phyloP scores from a whole-genome alignment of 2,329 filamentous ascomycete genomes.

The Acarospora socialis region DNA sequence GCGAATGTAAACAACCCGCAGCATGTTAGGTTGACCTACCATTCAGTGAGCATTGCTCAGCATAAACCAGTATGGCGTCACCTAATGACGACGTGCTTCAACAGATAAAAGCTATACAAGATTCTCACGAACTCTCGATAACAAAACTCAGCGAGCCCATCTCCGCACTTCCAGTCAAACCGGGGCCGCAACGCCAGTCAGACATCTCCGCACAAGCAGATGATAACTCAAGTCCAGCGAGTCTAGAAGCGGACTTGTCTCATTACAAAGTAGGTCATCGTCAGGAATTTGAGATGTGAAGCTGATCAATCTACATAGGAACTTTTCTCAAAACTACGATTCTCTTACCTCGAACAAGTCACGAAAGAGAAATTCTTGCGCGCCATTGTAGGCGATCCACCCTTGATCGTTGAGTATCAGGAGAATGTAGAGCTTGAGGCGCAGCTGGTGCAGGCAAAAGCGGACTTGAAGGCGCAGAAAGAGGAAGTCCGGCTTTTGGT shows the following conservation, averaged over 20 bases:
- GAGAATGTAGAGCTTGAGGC: conserved; percentile 70
- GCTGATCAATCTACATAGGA: conserved; percentile 36
- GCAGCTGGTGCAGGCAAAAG: conserved; percentile 56
- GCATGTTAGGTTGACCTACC: too few relatives aligned
- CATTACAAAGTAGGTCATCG: conserved; percentile 72
- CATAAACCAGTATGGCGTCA: too few relatives aligned
- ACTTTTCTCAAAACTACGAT: conserved; percentile 88
- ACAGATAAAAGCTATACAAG: too few relatives aligned
- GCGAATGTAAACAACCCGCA: too few relatives aligned
- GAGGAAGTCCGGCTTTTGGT: conserved; percentile 62
- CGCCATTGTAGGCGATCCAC: conserved; percentile 79
- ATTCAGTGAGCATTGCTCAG: too few relatives aligned
- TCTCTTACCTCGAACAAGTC: conserved; percentile 95
- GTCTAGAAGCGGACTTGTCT: conserved; percentile 65
- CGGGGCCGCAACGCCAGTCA: conserved; percentile 46
- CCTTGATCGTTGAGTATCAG: conserved; percentile 63
- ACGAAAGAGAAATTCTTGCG: conserved; percentile 97
- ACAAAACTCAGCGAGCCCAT: conserved; percentile 65
- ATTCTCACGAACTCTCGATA: too few relatives aligned
- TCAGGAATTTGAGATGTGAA: background rate
- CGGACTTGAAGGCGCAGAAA: conserved; percentile 65
- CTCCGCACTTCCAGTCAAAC: conserved; percentile 30
- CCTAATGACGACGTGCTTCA: too few relatives aligned
- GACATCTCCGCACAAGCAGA: conserved; percentile 54
- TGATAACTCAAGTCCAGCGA: conserved; percentile 56